Evolutionary conservation across 352 stramenopile genomes (phyloP).

Genomic region (Phytophthora megakarya): DNA sequence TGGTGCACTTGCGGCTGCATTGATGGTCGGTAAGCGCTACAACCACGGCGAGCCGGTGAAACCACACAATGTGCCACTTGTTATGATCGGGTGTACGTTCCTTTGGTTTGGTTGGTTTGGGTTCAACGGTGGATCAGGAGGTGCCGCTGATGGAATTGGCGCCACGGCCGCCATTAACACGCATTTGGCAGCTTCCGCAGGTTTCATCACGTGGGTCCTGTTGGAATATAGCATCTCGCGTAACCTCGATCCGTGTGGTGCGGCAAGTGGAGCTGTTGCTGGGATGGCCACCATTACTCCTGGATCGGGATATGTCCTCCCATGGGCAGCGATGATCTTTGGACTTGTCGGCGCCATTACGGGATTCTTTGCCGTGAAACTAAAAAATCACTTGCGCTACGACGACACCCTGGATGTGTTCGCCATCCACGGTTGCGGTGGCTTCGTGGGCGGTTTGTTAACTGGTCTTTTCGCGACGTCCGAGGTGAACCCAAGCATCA

Average conservation of each 20-base stretch:
- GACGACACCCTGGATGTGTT: constrained; percentile 85
- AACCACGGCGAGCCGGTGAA: constrained; percentile 75
- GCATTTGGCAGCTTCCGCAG: constrained; percentile 60
- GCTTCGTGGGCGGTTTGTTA: constrained; percentile 64
- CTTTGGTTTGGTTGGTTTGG: constrained; percentile 89
- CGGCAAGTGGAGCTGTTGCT: constrained; percentile 62
- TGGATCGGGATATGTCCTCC: constrained; percentile 70
- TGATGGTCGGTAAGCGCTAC: constrained; percentile 77
- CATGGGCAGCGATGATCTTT: constrained; percentile 73
- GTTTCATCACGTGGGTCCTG: constrained; percentile 72
- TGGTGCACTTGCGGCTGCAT: constrained; percentile 66
- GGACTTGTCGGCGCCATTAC: constrained; percentile 62
- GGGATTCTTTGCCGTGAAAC: constrained; percentile 54
- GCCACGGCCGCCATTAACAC: constrained; percentile 77
- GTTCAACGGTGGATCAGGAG: constrained; percentile 79
- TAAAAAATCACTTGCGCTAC: constrained; percentile 75
- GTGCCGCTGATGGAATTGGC: constrained; percentile 63
- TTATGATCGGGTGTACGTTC: constrained; percentile 78
- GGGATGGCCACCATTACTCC: constrained; percentile 76
- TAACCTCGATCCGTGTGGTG: constrained; percentile 70
- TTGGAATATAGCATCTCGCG: constrained; percentile 55
- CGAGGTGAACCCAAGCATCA: constrained; percentile 58
- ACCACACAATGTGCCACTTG: constrained; percentile 84
- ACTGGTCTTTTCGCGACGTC: constrained; percentile 73
- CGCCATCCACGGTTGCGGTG: constrained; percentile 70